Evolutionary conservation across 805 yeast species (phyloP).

Genomic region (Torulaspora indica): DNA sequence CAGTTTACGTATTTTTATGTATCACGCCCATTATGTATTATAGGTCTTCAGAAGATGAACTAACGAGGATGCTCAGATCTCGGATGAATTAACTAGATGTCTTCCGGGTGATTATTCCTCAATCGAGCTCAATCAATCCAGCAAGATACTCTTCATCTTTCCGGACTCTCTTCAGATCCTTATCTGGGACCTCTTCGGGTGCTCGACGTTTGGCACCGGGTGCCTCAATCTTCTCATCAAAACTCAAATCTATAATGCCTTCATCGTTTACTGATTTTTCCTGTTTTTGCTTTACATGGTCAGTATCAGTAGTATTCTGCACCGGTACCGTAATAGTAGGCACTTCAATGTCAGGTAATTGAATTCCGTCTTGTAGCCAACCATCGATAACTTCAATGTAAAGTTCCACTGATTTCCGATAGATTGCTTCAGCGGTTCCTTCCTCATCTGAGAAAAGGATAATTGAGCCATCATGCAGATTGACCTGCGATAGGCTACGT

Average conservation of each 20-base stretch:
- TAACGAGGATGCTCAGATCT: neutral
- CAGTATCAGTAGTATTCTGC: slow-evolving; percentile 1
- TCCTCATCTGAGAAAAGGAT: slow-evolving; percentile 76
- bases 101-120: neutral
- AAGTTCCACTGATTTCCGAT: slow-evolving; percentile 57
- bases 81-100: too few species aligned
- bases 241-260: slow-evolving; percentile 18
- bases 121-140: slow-evolving; percentile 18
- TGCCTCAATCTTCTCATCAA: slow-evolving; percentile 7
- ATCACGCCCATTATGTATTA: slow-evolving; percentile 3
- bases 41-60: slow-evolving; percentile 5
- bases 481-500: slow-evolving; percentile 46
- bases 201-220: slow-evolving; percentile 6
- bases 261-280: slow-evolving; percentile 17
- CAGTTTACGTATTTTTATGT: slow-evolving; percentile 1
- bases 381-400: slow-evolving; percentile 39
- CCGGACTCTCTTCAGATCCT: slow-evolving; percentile 7
- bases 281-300: slow-evolving; percentile 10
- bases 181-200: slow-evolving; percentile 7
- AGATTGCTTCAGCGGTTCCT: slow-evolving; percentile 40
- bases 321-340: slow-evolving; percentile 20
- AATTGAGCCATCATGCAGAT: slow-evolving; percentile 56
- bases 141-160: slow-evolving; percentile 16
- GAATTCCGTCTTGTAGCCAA: slow-evolving; percentile 13
- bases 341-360: slow-evolving; percentile 36